A percentile compares a stretch with the other conserved stretches of the same genome.
Evolutionary conservation across 306 rosid species (phyloP).

Genomic region (Sicyos edulis): DNA sequence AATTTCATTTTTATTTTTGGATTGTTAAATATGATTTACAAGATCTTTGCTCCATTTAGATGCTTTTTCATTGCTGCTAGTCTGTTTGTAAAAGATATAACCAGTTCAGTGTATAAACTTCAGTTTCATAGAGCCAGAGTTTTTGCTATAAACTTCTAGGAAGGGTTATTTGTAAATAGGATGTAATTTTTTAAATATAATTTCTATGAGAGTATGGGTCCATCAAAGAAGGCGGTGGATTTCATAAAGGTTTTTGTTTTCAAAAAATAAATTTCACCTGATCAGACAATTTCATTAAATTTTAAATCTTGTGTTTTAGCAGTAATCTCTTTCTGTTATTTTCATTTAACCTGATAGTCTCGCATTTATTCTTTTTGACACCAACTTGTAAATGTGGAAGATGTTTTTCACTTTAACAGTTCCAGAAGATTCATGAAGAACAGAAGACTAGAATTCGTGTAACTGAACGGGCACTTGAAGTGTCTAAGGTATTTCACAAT

Average conservation of each 20-base stretch:
- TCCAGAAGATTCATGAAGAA: constrained; percentile 62
- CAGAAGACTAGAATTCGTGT: constrained; percentile 60
- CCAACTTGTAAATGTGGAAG: background rate
- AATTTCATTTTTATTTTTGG: background rate
- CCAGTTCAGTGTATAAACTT: background rate
- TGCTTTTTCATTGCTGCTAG: no score
- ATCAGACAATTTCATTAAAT: background rate
- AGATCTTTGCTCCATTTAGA: background rate
- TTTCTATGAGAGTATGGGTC: background rate
- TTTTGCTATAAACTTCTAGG: background rate
- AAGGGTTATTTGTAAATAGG: background rate
- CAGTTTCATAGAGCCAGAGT: background rate
- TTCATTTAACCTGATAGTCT: background rate
- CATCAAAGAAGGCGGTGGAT: background rate
- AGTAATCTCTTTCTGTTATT: background rate
- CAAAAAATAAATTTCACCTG: background rate
- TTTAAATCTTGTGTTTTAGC: background rate
- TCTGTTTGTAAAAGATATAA: no score
- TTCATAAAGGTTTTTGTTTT: background rate
- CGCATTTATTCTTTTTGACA: background rate
- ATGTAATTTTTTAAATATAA: background rate
- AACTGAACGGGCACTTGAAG: constrained; percentile 80
- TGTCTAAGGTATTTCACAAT: constrained; percentile 65
- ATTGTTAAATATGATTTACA: constrained; percentile 5
- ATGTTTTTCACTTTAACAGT: constrained; percentile 32